Percentiles rank a stretch among this genome's conserved stretches.
Evolutionary conservation across 257 asterid species (phyloP).

Genomic region (Galeopsis tetrahit): DNA sequence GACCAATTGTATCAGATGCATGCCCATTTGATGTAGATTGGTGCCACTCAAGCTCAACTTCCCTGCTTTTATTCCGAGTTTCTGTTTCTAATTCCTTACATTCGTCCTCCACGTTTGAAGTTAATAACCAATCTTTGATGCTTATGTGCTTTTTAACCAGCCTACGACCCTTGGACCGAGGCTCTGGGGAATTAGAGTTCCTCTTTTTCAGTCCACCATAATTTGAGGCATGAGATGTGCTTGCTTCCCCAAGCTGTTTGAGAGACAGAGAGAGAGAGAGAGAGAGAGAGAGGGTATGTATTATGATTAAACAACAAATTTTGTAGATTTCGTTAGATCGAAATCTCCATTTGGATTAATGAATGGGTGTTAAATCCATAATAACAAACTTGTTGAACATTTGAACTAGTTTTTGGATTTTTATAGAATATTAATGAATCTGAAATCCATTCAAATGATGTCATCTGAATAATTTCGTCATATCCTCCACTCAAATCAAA

Average conservation of each 20-base stretch:
- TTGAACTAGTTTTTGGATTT: neutral
- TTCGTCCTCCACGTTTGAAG: conserved; percentile 45
- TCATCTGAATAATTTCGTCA: neutral
- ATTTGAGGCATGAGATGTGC: conserved; percentile 38
- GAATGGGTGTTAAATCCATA: neutral
- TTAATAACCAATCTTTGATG: conserved; percentile 40
- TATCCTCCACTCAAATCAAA: neutral
- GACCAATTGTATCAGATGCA: conserved; percentile 33
- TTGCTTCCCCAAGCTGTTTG: conserved; percentile 45
- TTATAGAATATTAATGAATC: neutral
- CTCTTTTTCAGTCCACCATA: conserved; percentile 48
- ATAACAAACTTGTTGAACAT: neutral
- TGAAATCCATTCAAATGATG: neutral
- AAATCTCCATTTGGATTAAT: conserved; percentile 11
- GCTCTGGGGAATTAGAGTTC: conserved; percentile 38
- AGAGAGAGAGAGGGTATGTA: neutral
- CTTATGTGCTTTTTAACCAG: conserved; percentile 56
- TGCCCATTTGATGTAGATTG: conserved; percentile 34
- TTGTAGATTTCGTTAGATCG: conserved; percentile 2
- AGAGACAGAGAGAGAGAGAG: neutral
- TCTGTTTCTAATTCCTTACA: conserved; percentile 23
- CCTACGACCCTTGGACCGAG: conserved; percentile 50
- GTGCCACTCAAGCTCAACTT: conserved; percentile 37
- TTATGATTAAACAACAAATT: neutral
- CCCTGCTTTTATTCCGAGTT: conserved; percentile 31